phyloP scores from a whole-genome alignment of 441 rosid species.

The Erodium moschatum region DNA sequence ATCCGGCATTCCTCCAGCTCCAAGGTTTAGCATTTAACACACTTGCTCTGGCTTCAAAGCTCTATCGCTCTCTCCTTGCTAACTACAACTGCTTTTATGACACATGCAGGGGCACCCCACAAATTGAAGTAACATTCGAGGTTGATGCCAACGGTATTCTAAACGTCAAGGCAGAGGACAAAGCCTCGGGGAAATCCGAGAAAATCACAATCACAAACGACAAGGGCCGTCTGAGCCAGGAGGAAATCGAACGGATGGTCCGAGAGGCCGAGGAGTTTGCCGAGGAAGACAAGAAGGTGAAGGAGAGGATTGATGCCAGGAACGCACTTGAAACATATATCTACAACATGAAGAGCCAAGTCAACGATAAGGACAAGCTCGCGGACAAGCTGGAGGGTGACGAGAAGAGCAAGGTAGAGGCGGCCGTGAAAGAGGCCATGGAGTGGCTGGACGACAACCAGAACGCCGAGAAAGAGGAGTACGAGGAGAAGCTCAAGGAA shows the following conservation, averaged over 20 bases:
- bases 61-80: background rate
- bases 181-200: constrained; percentile 79
- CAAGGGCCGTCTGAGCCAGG: constrained; percentile 93
- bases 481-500: constrained; percentile 90
- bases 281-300: constrained; percentile 93
- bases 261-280: constrained; percentile 92
- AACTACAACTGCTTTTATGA: background rate
- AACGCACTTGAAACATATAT: constrained; percentile 74
- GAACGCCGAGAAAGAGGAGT: constrained; percentile 77
- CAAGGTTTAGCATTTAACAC: constrained; percentile 28
- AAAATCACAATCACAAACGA: constrained; percentile 95
- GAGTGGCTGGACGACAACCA: constrained; percentile 94
- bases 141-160: constrained; percentile 94
- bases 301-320: constrained; percentile 81
- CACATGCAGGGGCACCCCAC: constrained; percentile 75
- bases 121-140: constrained; percentile 93
- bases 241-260: constrained; percentile 92
- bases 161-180: constrained; percentile 91
- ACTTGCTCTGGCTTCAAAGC: too few species aligned
- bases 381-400: constrained; percentile 86
- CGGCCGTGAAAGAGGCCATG: constrained; percentile 67
- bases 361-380: constrained; percentile 83
- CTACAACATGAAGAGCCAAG: constrained; percentile 95
- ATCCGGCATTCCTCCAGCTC: constrained; percentile 76
- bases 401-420: constrained; percentile 81